Evolutionary conservation across 2,329 filamentous ascomycete genomes (phyloP).

Genomic region (Aspergillus clavatus): DNA sequence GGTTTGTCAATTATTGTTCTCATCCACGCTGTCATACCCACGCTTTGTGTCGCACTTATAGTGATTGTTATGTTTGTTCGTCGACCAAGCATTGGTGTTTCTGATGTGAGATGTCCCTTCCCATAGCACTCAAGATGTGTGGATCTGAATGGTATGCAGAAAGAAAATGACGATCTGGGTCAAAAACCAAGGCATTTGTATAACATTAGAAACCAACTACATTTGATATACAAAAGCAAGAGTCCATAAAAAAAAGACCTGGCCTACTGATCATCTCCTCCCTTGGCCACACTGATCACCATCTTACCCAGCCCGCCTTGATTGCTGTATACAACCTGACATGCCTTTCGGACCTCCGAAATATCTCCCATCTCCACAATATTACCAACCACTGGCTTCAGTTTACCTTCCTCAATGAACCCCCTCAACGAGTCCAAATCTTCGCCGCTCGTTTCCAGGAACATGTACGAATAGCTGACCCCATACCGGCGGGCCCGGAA

Average conservation of each 20-base stretch:
- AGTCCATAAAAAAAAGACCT: too few species aligned
- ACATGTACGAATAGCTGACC: slow-evolving; percentile 45
- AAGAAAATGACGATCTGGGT: too few species aligned
- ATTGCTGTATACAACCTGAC: slow-evolving; percentile 37
- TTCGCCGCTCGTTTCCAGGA: slow-evolving; percentile 38
- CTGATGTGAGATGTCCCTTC: too few species aligned
- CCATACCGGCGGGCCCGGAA: slow-evolving; percentile 36
- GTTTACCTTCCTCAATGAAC: slow-evolving; percentile 40
- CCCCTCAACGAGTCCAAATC: slow-evolving; percentile 43
- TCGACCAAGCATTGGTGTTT: background rate
- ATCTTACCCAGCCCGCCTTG: slow-evolving; percentile 45
- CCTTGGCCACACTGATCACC: slow-evolving; percentile 32
- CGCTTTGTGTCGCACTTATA: background rate
- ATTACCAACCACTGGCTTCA: slow-evolving; percentile 43
- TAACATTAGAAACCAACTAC: too few species aligned
- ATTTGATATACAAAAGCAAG: too few species aligned
- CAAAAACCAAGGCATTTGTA: too few species aligned
- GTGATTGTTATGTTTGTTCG: background rate
- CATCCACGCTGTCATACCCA: background rate
- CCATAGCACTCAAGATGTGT: too few species aligned
- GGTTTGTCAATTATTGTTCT: too few species aligned
- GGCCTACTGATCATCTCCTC: too few species aligned
- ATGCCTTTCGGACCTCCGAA: slow-evolving; percentile 40
- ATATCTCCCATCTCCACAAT: slow-evolving; percentile 43
- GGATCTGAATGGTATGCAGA: too few species aligned